Percentiles rank a stretch among this genome's conserved stretches.
phyloP scores from a whole-genome alignment of 495 filamentous ascomycete species.

The Hyaloscypha hepaticicola region DNA sequence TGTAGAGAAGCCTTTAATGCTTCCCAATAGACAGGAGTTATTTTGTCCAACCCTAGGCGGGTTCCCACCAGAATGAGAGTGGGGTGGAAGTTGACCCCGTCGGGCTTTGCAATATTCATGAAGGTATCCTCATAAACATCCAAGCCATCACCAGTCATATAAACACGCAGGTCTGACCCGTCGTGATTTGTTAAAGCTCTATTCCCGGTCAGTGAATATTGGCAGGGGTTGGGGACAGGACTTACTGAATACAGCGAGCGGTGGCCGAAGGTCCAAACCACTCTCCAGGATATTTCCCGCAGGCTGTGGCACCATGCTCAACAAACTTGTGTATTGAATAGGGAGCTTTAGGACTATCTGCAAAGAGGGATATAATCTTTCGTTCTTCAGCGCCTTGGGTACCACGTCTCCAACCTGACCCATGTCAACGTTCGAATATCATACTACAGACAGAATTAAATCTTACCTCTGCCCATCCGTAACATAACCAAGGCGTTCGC shows the following conservation, averaged over 20 bases:
- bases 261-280: conserved; percentile 99
- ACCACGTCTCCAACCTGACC: conserved; percentile 76
- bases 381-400: conserved; percentile 61
- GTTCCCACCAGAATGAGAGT: conserved; percentile 87
- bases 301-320: conserved; percentile 78
- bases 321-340: conserved; percentile 98
- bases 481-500: conserved; percentile 78
- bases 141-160: conserved; percentile 83
- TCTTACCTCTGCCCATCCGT: conserved; percentile 61
- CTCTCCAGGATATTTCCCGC: conserved; percentile 92
- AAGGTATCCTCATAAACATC: conserved; percentile 93
- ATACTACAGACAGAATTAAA: neutral
- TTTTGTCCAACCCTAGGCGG: conserved; percentile 86
- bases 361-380: conserved; percentile 77
- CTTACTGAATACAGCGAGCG: conserved; percentile 92
- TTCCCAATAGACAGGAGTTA: conserved; percentile 91
- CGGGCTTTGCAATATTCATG: conserved; percentile 65
- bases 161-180: conserved; percentile 66
- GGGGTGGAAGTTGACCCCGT: conserved; percentile 66
- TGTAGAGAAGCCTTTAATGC: conserved; percentile 77
- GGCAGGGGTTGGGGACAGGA: conserved; percentile 14
- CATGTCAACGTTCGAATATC: conserved; percentile 28
- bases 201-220: conserved; percentile 35
- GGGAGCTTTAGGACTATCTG: conserved; percentile 79
- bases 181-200: conserved; percentile 71